Evolutionary conservation across 331 rosid species (phyloP), one percentile per base, ranked within the genome.

Genomic region (Prunus yedoensis): DNA sequence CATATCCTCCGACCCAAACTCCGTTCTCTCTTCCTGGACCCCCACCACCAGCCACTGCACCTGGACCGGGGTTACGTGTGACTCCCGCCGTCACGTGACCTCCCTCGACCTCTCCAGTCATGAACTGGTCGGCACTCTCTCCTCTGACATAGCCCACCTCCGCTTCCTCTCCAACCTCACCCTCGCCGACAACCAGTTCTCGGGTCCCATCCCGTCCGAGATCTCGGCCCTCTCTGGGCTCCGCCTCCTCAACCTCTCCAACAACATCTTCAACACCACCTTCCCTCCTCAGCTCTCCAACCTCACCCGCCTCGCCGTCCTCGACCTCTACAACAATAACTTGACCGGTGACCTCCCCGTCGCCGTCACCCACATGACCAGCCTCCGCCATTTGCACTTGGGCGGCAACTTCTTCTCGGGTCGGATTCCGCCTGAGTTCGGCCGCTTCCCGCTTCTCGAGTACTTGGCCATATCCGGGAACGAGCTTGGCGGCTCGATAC

Each of bases 401-500:
- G 97, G 99, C 0, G 99, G 99, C 0, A 94, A 92, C 87, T 92
- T 83, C 78, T 94, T 94, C 78, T 6, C 78, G 27, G 99, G 99
- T 30, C 78, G 67, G 83, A 92, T 95, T 85, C 97, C 99, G 4
- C 70, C 85, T 17, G 92, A 90, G 87, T 87, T 87, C 30, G 97
- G 97, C 35, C 51, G 21, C 1, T 92, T 87, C 91, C 73, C 76
- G 21, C 77, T 59, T 32, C 80, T 94, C 14, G 86, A 92, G 83
- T 90, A 90, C 69, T 74, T 94, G 35, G 99, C 97, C 2, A 77
- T 94, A 20, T 93, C 96, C 45, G 99, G 99, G 5, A 94, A 92
- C 71, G 96, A 83, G 61, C 87, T 94, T 6, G 68, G n/a, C 25
- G 97, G 99, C 2, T 16, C 70, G 0, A 92, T 94, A 21, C 97